Conservation (phyloP, 2,329 filamentous ascomycete species). For the Colletotrichum orbiculare region DNA sequence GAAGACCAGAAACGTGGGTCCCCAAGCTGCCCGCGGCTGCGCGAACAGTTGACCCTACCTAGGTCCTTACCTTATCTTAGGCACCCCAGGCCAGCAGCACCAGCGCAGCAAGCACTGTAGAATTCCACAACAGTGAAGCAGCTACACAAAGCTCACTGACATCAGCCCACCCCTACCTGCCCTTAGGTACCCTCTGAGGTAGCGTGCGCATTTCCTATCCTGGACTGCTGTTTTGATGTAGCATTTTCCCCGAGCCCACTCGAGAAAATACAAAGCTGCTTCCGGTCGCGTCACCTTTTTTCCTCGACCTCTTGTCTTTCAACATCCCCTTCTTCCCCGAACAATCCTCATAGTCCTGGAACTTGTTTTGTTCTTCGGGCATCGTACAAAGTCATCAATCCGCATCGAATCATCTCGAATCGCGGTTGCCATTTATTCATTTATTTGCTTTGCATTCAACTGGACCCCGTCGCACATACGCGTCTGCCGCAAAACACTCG, state of each 20-base stretch:
- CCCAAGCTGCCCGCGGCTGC: too few species aligned
- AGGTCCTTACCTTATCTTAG: too few species aligned
- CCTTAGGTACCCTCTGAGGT: not conserved
- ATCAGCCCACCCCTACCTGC: too few species aligned
- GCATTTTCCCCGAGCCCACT: slow-evolving; percentile 28
- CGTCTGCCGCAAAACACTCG: slow-evolving; percentile 16
- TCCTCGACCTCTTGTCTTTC: slow-evolving; percentile 29
- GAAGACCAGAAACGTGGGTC: too few species aligned
- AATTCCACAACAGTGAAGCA: too few species aligned
- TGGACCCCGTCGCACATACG: slow-evolving; percentile 10
- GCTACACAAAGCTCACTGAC: slow-evolving; percentile 25
- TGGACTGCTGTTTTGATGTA: slow-evolving; percentile 30
- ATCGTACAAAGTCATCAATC: slow-evolving; percentile 14
- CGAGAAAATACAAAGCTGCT: slow-evolving; percentile 36
- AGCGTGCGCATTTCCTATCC: not conserved
- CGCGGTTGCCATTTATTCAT: slow-evolving; percentile 8
- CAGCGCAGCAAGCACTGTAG: too few species aligned
- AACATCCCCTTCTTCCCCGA: not conserved
- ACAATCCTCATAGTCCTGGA: slow-evolving; percentile 11
- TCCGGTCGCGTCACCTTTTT: slow-evolving; percentile 35
- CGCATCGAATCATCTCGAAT: slow-evolving; percentile 2
- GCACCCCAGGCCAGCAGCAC: too few species aligned
- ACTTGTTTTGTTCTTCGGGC: slow-evolving; percentile 15
- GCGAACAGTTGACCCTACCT: too few species aligned
- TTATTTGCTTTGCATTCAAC: not conserved